A percentile compares a stretch with the other conserved stretches of the same genome.
Evolutionary conservation across 371 early-diverging fungal species (phyloP).

Genomic region (Mortierella sp.): DNA sequence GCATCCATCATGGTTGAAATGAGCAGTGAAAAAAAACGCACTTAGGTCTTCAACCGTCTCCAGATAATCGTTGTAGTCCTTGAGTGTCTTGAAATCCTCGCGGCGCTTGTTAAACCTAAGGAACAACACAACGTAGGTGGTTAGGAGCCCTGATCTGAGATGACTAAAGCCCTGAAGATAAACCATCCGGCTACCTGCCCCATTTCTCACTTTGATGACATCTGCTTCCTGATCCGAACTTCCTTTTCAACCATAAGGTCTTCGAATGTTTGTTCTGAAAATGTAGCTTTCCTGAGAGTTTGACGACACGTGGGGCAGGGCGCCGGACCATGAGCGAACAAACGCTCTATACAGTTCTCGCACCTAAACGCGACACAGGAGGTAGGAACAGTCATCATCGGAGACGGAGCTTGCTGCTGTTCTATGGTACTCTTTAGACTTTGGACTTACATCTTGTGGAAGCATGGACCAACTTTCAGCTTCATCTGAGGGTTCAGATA

Average conservation of each 20-base stretch:
- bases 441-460: conserved; percentile 90
- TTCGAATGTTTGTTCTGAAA: conserved; percentile 92
- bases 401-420: not conserved
- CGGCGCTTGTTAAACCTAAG: conserved; percentile 87
- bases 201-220: conserved; percentile 75
- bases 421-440: too few relatives aligned
- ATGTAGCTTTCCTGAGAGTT: conserved; percentile 84
- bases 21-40: conserved; percentile 46
- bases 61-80: conserved; percentile 89
- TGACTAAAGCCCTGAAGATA: too few relatives aligned
- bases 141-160: too few relatives aligned
- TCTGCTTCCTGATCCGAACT: conserved; percentile 85
- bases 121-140: not conserved
- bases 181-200: too few relatives aligned
- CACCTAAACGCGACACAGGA: conserved; percentile 72
- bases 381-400: not conserved
- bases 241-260: conserved; percentile 96
- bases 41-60: conserved; percentile 93
- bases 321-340: conserved; percentile 88
- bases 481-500: conserved; percentile 94
- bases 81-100: conserved; percentile 86
- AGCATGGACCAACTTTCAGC: conserved; percentile 96
- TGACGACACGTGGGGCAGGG: conserved; percentile 93
- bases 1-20: too few relatives aligned
- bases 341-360: conserved; percentile 87